Evolutionary conservation across 768 basidiomycete species (phyloP).

Genomic region (Scleroderma bovista): DNA sequence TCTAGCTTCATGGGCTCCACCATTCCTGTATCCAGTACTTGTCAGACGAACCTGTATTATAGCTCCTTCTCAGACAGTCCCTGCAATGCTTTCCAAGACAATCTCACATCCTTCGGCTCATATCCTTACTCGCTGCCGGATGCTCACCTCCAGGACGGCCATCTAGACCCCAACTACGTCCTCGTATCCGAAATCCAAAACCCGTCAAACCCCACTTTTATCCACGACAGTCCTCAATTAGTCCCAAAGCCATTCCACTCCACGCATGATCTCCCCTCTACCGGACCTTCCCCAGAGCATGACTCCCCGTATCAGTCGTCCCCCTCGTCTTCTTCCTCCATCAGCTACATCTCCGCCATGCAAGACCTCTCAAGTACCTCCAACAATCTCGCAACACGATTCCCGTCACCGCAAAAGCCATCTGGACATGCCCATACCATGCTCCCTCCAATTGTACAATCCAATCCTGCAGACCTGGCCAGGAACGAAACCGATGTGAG

Average conservation of each 20-base stretch:
- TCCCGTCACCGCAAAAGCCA: slow-evolving; percentile 20
- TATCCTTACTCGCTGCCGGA: slow-evolving; percentile 25
- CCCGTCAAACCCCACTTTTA: slow-evolving; percentile 13
- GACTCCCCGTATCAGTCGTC: slow-evolving; percentile 24
- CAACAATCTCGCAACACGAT: slow-evolving; percentile 12
- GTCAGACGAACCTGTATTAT: slow-evolving; percentile 26
- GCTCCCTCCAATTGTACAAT: slow-evolving; percentile 29
- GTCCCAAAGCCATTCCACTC: slow-evolving; percentile 26
- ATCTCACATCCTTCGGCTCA: slow-evolving; percentile 12
- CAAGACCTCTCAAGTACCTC: slow-evolving; percentile 20
- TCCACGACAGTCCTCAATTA: slow-evolving; percentile 18
- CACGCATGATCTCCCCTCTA: slow-evolving; percentile 17
- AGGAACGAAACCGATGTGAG: slow-evolving; percentile 22
- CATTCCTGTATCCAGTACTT: slow-evolving; percentile 30
- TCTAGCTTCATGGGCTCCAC: slow-evolving; percentile 10
- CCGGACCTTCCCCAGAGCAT: slow-evolving; percentile 15
- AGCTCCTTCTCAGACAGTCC: slow-evolving; percentile 20
- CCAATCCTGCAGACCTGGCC: slow-evolving; percentile 26
- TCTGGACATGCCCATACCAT: slow-evolving; percentile 24
- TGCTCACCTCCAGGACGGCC: slow-evolving; percentile 15
- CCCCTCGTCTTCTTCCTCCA: slow-evolving; percentile 18
- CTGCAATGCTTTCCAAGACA: slow-evolving; percentile 15
- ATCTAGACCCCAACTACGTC: slow-evolving; percentile 24
- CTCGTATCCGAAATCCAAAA: slow-evolving; percentile 13
- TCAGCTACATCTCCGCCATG: slow-evolving; percentile 19